Evolutionary conservation across 1,284 basidiomycete genomes (phyloP).

Genomic region (Cerrena zonata): DNA sequence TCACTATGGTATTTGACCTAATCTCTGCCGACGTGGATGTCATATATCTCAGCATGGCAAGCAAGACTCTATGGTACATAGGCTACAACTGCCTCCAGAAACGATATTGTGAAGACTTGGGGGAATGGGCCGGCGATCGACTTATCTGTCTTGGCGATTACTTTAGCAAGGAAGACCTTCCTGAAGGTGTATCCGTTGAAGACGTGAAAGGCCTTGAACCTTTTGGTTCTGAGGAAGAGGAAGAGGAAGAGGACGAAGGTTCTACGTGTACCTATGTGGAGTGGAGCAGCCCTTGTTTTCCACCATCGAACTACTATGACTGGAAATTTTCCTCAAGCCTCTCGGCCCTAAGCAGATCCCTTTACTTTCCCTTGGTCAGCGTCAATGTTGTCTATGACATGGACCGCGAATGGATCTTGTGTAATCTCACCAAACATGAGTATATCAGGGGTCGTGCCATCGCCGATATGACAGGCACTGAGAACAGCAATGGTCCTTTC

Average conservation of each 20-base stretch:
- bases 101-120: not conserved
- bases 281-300: too few species aligned
- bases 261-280: too few species aligned
- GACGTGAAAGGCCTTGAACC: not conserved
- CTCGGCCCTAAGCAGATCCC: not conserved
- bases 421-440: conserved; percentile 13
- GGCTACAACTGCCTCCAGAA: conserved; percentile 4
- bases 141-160: conserved; percentile 15
- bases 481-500: conserved; percentile 1
- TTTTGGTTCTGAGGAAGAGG: not conserved
- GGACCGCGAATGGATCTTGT: conserved; percentile 7
- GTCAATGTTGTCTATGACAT: too few species aligned
- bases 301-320: too few species aligned
- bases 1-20: not conserved
- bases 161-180: conserved; percentile 6
- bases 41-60: conserved; percentile 6
- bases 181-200: conserved; percentile 11
- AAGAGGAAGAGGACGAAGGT: not conserved
- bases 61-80: conserved; percentile 8
- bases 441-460: conserved; percentile 6
- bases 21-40: not conserved
- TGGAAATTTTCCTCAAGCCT: not conserved
- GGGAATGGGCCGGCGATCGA: conserved; percentile 10
- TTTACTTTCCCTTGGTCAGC: not conserved
- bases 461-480: not conserved